phyloP scores from a whole-genome alignment of 805 yeast genomes.

The Candida maltosa region DNA sequence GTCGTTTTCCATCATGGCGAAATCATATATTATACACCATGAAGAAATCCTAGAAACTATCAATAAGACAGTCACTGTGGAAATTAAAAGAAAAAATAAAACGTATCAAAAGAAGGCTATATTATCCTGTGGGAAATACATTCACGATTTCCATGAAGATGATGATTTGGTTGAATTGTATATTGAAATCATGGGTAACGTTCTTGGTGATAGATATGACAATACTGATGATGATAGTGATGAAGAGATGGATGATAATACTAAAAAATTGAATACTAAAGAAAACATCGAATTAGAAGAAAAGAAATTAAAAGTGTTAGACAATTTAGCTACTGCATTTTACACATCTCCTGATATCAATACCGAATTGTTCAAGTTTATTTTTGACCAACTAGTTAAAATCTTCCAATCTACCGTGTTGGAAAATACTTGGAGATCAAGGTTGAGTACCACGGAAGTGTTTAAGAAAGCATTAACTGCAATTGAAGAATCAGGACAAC shows the following conservation, averaged over 20 bases:
- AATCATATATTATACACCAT: constrained; percentile 21
- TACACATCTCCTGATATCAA: constrained; percentile 8
- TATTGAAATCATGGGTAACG: constrained; percentile 27
- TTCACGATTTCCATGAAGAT: constrained; percentile 29
- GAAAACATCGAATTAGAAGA: constrained; percentile 49
- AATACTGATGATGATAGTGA: constrained; percentile 33
- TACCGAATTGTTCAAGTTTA: constrained; percentile 21
- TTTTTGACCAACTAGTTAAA: constrained; percentile 19
- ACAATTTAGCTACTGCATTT: constrained; percentile 33
- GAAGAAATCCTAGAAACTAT: constrained; percentile 33
- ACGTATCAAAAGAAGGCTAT: constrained; percentile 59
- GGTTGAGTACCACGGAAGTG: constrained; percentile 43
- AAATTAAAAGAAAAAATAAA: constrained; percentile 64
- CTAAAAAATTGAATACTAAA: constrained; percentile 30
- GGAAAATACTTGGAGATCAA: constrained; percentile 61
- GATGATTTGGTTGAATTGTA: constrained; percentile 37
- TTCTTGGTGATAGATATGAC: constrained; percentile 37
- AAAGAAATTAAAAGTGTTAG: constrained; percentile 34
- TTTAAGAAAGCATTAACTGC: constrained; percentile 18
- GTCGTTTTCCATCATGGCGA: constrained; percentile 47
- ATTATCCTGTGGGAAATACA: constrained; percentile 49
- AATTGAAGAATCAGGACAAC: constrained; percentile 8
- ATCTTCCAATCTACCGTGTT: constrained; percentile 22
- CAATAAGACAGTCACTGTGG: constrained; percentile 47
- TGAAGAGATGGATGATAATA: constrained; percentile 16